These are phyloP conservation scores for Puccinia triticina DNA, from an alignment of 1,284 basidiomycete genomes.

Conservation along the genomic window DNA sequence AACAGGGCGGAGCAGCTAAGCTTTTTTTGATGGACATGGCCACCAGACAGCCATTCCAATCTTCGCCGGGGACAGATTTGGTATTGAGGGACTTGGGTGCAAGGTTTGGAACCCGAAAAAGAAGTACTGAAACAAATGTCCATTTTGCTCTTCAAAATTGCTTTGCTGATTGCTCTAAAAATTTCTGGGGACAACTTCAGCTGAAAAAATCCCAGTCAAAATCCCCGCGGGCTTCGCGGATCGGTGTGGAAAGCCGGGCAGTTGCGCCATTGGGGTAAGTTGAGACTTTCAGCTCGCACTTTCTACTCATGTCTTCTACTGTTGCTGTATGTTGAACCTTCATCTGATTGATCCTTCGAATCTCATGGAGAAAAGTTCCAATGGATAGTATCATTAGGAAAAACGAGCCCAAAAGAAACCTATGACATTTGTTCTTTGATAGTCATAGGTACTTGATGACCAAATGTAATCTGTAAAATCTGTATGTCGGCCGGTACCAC, in stretches of 20 bases:
- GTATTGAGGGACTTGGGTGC: constrained; percentile 1
- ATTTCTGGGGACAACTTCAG: neutral
- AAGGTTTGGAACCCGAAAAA: neutral
- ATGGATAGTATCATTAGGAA: constrained; percentile 5
- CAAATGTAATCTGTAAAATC: neutral
- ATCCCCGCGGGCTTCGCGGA: neutral
- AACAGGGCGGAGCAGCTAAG: constrained; percentile 10
- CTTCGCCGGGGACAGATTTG: neutral
- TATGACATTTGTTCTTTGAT: constrained; percentile 22
- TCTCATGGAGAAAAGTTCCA: neutral
- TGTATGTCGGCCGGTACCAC: no score
- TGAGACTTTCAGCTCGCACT: neutral
- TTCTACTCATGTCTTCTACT: neutral
- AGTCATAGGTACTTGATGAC: neutral
- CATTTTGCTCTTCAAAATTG: neutral
- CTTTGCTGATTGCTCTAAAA: neutral
- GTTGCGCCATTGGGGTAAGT: constrained; percentile 11
- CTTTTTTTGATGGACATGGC: constrained; percentile 11
- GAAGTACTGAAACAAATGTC: neutral
- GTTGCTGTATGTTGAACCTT: neutral
- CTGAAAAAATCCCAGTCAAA: neutral
- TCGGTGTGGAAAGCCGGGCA: neutral
- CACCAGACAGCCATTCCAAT: neutral
- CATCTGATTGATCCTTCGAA: neutral
- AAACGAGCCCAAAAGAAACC: neutral